Evolutionary conservation across 805 yeast genomes (phyloP), one percentile per base, ranked within the genome.

Genomic region (Hanseniaspora meyeri): DNA sequence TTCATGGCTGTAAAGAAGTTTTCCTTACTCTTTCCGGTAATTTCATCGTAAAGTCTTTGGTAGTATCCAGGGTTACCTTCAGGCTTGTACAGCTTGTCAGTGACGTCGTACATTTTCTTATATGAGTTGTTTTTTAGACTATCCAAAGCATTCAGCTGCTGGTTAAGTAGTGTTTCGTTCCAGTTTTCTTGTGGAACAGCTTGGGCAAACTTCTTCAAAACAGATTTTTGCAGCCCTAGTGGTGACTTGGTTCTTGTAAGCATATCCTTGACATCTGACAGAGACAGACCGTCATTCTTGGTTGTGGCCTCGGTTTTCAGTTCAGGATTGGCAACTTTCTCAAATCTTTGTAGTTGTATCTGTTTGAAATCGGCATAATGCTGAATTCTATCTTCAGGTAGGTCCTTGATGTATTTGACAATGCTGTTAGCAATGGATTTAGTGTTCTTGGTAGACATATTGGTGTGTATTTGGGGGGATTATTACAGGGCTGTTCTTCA

Each of bases 21-120:
- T 68, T 86, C 95, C 67, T 79, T 82, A 64, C 77, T 76, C 63
- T 82, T 82, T 27, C 91, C 90, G 58, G 76, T 74, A 43, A 89
- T 77, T 66, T 87, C 95, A 31, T 76, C 74, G 69, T 83, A 61
- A 54, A 89, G 74, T 64, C 93, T 76, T 43, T 75, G 77, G 64
- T 89, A 89, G 65, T 89, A 89, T 49, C 75, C 68, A 2, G 95
- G 88, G 68, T 87, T 86, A 1, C 96, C 96, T 63, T 83, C 82
- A n/a, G 97, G 97, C 61, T 69, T 74, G 63, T 79, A 69, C 61
- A 89, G 69, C 65, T 84, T 84, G 46, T 80, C 84, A 57, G 82
- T 82, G 38, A 81, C 76, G 59, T 77, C 73, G 66, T 85, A 86
- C 64, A 80, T 80, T 58, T 77, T 77, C 62, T 73, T 75, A 72